Percentiles rank a stretch among this genome's conserved stretches.
These are phyloP conservation scores for Colletotrichum sp. DNA, from an alignment of 2,329 filamentous ascomycete species.

Conservation along the genomic window DNA sequence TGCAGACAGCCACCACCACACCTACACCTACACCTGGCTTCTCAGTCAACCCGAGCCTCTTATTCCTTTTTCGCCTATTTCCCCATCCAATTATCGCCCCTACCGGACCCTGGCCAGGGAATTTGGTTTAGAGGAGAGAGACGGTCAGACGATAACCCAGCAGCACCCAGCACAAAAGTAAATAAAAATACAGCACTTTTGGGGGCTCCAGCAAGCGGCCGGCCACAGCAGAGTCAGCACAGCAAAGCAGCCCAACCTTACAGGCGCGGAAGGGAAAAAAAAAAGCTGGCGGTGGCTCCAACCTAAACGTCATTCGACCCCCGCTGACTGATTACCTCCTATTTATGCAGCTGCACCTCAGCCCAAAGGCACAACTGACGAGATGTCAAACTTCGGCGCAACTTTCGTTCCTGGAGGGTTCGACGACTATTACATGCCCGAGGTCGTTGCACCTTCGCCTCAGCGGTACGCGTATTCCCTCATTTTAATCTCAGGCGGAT, in stretches of 20 bases:
- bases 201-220: constrained; percentile 1
- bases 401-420: constrained; percentile 64
- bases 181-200: neutral
- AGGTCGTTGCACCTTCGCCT: constrained; percentile 62
- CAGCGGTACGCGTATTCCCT: constrained; percentile 53
- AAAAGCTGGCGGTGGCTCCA: constrained; percentile 11
- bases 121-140: neutral
- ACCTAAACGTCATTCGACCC: constrained; percentile 24
- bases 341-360: constrained; percentile 36
- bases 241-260: neutral
- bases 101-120: constrained; percentile 1
- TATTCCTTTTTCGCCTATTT: neutral
- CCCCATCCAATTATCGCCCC: neutral
- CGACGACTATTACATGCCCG: constrained; percentile 67
- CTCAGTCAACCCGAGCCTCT: neutral
- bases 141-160: constrained; percentile 1
- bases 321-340: constrained; percentile 24
- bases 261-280: neutral
- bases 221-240: constrained; percentile 5
- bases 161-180: neutral
- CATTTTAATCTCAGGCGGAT: constrained; percentile 18
- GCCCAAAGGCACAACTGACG: constrained; percentile 37
- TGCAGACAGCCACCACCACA: neutral
- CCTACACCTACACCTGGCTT: neutral
- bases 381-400: constrained; percentile 56